phyloP scores from a whole-genome alignment of 768 basidiomycete genomes.

The Dacryopinax primogenitus region DNA sequence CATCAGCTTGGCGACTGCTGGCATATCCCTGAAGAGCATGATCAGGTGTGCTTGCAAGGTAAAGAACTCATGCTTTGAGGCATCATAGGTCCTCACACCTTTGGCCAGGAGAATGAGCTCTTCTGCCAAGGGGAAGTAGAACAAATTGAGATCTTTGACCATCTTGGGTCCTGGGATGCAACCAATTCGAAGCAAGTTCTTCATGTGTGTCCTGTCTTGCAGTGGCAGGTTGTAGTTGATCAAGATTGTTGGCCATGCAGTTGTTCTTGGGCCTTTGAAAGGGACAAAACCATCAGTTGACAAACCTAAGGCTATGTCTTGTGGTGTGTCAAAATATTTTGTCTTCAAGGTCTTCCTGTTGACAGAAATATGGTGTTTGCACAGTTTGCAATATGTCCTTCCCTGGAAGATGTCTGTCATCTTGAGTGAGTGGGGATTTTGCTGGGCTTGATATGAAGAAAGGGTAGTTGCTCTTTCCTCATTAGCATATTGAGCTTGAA shows the following conservation, averaged over 20 bases:
- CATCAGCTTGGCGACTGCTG: constrained; percentile 26
- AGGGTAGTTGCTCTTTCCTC: constrained; percentile 20
- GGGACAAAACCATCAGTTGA: constrained; percentile 35
- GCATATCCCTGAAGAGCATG: constrained; percentile 26
- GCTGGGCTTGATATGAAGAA: constrained; percentile 19
- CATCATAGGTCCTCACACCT: constrained; percentile 28
- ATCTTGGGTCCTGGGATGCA: constrained; percentile 38
- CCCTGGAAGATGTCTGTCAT: constrained; percentile 32
- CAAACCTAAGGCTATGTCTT: constrained; percentile 35
- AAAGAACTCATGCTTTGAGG: constrained; percentile 20
- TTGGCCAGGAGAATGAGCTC: constrained; percentile 28
- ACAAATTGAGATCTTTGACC: constrained; percentile 32
- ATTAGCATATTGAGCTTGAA: constrained; percentile 23
- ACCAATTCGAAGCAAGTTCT: constrained; percentile 31
- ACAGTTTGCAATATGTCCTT: constrained; percentile 25
- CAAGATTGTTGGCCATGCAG: constrained; percentile 33
- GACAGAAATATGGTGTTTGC: constrained; percentile 21
- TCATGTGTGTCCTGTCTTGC: constrained; percentile 27
- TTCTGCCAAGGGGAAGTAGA: constrained; percentile 28
- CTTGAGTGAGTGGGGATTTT: constrained; percentile 18
- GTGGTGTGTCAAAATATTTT: constrained; percentile 28
- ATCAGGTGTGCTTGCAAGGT: constrained; percentile 25
- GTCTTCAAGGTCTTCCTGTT: constrained; percentile 20
- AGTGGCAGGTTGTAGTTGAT: constrained; percentile 37
- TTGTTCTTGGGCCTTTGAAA: constrained; percentile 26